Base-by-base conservation (phyloP, 305 asterid species). In the Fraxinus velutina region DNA sequence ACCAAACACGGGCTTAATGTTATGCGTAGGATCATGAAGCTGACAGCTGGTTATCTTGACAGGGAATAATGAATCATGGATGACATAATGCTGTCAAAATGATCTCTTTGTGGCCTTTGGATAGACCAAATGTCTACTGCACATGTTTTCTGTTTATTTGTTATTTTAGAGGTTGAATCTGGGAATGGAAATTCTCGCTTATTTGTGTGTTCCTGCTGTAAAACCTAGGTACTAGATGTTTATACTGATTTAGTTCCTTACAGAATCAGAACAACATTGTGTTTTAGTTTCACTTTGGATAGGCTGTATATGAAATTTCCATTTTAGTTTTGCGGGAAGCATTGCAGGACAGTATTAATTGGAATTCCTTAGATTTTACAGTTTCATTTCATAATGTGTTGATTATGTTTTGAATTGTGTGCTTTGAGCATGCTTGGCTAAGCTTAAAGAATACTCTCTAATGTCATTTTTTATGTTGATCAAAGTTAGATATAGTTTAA, bases 221-320 rank as follows among this genome's bases (percentile, higher is more conserved):
- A 83, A 88, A 89, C 80, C 76, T 91, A 88, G 97, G 83, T 52
- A 47, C 90, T 91, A 89, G 92, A 60, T 93, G 90, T 91, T 82
- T 47, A 89, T 90, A 92, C 85, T 83, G 83, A 79, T 85, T 83
- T 88, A 87, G 92, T 82, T 88, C 85, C 88, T 82, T 81, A 84
- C 89, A 90, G 82, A 86, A 79, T 76, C 84, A 84, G 88, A 81
- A 76, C 19, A 80, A 87, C 71, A 68, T 68, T 37, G 83, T 81
- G 71, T 83, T 39, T 75, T 74, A 74, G 78, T 82, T 62, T 71
- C 76, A 77, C 70, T 77, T 80, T 57, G 74, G 75, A 76, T 88
- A 88, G 92, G 86, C 75, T 85, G 91, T 88, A 86, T 82, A 88
- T 88, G 83, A 82, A 84, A 84, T 32, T 81, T 80, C 60, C 9